Percentiles rank a stretch among this genome's conserved stretches.
phyloP scores from a whole-genome alignment of 495 filamentous ascomycete genomes.

The Xylaria venustula region DNA sequence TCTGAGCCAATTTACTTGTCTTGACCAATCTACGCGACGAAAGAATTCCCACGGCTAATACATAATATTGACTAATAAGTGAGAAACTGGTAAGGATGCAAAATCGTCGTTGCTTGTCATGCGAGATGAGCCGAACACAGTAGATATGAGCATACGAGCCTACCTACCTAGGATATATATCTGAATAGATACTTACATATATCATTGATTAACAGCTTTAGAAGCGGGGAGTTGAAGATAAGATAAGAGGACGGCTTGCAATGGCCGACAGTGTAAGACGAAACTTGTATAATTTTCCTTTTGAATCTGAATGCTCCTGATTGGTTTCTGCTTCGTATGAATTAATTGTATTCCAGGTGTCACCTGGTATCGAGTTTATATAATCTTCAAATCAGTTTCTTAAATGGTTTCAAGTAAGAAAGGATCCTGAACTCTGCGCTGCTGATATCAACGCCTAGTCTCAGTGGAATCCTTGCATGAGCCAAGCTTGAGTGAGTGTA shows the following conservation, averaged over 20 bases:
- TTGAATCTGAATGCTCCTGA: too few species aligned
- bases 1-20: neutral
- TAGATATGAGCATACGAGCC: neutral
- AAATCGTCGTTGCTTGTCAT: neutral
- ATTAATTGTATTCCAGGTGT: neutral
- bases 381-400: neutral
- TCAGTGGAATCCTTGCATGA: neutral
- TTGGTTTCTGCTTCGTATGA: neutral
- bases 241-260: neutral
- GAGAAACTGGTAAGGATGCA: too few species aligned
- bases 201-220: neutral
- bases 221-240: constrained; percentile 6
- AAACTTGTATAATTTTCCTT: too few species aligned
- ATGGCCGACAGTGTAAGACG: neutral
- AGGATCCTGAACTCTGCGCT: neutral
- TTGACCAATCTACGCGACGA: too few species aligned
- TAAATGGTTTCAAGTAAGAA: neutral
- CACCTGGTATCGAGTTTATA: neutral
- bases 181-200: neutral
- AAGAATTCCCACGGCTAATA: too few species aligned
- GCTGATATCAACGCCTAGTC: neutral
- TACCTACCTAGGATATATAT: neutral
- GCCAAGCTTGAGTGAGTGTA: neutral
- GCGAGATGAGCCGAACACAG: too few species aligned
- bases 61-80: too few species aligned